phyloP scores from a whole-genome alignment of 163 green algal genomes.

The Chlorella variabilis region DNA sequence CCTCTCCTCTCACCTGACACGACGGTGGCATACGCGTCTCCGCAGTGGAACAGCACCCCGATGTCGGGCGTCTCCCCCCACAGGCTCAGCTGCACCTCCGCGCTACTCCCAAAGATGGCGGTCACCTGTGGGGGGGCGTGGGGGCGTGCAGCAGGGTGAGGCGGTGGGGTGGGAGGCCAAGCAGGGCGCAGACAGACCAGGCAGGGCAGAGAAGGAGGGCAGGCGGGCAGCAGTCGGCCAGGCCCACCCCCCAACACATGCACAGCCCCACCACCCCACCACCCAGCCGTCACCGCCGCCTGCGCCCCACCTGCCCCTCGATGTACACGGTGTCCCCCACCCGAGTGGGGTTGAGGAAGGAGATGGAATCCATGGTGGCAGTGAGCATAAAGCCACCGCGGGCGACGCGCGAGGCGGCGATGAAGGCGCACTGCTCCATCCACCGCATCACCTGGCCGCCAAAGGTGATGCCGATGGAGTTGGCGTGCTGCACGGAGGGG shows the following conservation, averaged over 20 bases:
- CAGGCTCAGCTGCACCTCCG: constrained; percentile 85
- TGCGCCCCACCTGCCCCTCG: constrained; percentile 64
- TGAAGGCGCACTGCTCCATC: constrained; percentile 90
- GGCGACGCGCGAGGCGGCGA: constrained; percentile 74
- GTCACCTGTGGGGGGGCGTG: constrained; percentile 65
- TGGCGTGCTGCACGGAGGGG: constrained; percentile 73
- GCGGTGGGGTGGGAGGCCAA: neutral
- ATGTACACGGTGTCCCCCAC: constrained; percentile 89
- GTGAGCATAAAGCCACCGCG: constrained; percentile 77
- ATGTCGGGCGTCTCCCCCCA: constrained; percentile 73
- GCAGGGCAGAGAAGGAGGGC: neutral
- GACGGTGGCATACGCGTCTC: constrained; percentile 77
- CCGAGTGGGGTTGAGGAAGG: constrained; percentile 72
- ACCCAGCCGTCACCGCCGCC: too few relatives aligned
- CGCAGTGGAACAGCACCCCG: constrained; percentile 74
- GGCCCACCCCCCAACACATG: neutral
- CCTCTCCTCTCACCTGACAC: constrained; percentile 62
- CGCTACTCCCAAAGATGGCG: constrained; percentile 77
- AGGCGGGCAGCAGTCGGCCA: neutral
- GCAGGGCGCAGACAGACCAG: too few relatives aligned
- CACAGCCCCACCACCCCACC: too few relatives aligned
- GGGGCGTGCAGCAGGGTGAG: neutral
- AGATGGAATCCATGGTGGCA: constrained; percentile 80
- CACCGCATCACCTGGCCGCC: constrained; percentile 84
- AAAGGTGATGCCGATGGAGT: constrained; percentile 88